Conservation (phyloP, 768 basidiomycete species). For the Dacryopinax spathularia region DNA sequence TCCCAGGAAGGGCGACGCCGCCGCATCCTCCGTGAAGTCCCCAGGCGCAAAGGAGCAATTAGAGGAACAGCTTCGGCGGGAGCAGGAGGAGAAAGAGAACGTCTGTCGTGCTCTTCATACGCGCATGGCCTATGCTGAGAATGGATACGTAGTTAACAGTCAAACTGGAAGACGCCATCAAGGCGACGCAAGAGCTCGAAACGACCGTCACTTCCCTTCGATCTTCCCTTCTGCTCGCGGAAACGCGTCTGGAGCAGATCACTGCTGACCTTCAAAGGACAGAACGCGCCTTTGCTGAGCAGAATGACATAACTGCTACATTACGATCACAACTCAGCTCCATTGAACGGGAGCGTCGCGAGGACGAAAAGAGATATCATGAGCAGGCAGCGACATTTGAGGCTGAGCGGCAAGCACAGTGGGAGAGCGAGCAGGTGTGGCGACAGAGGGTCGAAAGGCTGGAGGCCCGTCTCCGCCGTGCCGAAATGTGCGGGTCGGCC, state of each 20-base stretch:
- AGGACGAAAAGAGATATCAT: slow-evolving; percentile 66
- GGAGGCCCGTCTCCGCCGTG: slow-evolving; percentile 7
- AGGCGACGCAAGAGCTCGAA: not conserved
- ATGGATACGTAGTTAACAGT: not conserved
- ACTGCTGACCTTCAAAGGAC: slow-evolving; percentile 69
- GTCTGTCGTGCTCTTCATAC: not conserved
- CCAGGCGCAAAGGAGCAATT: not conserved
- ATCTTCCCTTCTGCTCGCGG: slow-evolving; percentile 51
- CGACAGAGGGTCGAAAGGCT: slow-evolving; percentile 1
- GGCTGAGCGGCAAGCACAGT: slow-evolving; percentile 80
- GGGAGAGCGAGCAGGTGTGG: slow-evolving; percentile 67
- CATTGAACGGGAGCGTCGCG: slow-evolving; percentile 78
- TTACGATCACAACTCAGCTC: slow-evolving; percentile 67
- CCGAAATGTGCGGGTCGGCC: not conserved
- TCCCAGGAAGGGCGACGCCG: not conserved
- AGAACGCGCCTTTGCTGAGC: slow-evolving; percentile 67
- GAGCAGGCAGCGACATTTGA: slow-evolving; percentile 86
- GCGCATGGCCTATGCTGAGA: not conserved
- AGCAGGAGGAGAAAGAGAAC: slow-evolving; percentile 3
- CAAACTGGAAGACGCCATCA: not conserved
- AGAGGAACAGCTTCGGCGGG: not conserved
- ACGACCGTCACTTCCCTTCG: not conserved
- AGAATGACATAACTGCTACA: slow-evolving; percentile 72
- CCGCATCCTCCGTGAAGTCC: not conserved
- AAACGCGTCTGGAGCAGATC: slow-evolving; percentile 60